Base-by-base conservation (phyloP, 768 basidiomycete species). In the Termitomyces sp. region DNA sequence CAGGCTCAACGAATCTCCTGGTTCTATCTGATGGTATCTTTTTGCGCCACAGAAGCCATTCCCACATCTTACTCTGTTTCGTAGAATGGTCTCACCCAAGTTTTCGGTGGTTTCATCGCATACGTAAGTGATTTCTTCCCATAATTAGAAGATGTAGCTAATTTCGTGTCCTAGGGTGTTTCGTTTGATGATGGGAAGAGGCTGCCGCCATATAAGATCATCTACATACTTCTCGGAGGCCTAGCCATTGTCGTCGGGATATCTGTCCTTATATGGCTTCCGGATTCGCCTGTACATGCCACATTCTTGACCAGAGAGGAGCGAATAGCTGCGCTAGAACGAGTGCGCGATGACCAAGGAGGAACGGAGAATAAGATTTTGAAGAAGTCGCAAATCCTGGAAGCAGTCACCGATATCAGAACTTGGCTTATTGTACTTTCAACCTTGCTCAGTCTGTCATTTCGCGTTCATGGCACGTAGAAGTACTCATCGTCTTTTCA, bases 261-360 rank as follows among this genome's bases (percentile, higher is more conserved):
- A 27, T 70, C 73, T 46, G 82, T 87, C 4, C 66, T 87, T 9
- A 70, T 87, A 9, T 84, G 78, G 80, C 73, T 88, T 16, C 85
- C 86, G 0, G 85, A 88, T 66, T 86, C 85, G 0, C 86, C 85
- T 4, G 82, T 86, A 3, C 80, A 82, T 61, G 85, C 87, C 1
- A 69, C 64, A 5, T 78, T 84, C 65, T 72, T 87, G 16, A 82
- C 78, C 0, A 75, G 73, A 55, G 81, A 86, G 64, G 86, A 88
- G 61, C 76, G 83, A 4, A 78, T 87, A 47, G 83, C 85, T 42
- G 83, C 78, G 3, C 69, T 87, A 37, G 87, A 88, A 66, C 79
- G 87, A 44, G 83, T 88, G 11, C 81, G 84, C n/a, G 77, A 86
- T 59, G 85, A 86, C 61, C 81, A 84, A 61, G 83, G 83, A 45